Percentiles rank a stretch among this genome's conserved stretches.
These are phyloP conservation scores for Curvularia hawaiiensis DNA, from an alignment of 2,329 filamentous ascomycete species.

Conservation along the genomic window DNA sequence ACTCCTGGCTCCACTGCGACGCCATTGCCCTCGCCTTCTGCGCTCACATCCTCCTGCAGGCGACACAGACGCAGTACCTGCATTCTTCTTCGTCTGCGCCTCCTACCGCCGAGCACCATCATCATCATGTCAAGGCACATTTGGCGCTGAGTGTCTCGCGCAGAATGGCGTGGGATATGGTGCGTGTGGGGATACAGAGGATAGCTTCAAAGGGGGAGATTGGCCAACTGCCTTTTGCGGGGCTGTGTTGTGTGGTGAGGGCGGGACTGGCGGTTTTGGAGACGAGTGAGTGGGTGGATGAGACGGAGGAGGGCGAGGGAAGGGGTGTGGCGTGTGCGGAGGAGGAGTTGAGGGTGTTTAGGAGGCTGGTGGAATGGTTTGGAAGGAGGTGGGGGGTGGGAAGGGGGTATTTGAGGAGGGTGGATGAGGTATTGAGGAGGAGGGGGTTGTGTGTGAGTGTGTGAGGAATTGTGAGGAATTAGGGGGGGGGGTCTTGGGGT, in stretches of 20 bases:
- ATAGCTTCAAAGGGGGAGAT: conserved; percentile 11
- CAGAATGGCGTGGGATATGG: conserved; percentile 25
- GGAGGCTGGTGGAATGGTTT: neutral
- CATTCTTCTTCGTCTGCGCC: neutral
- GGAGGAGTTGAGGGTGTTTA: neutral
- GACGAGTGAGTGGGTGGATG: conserved; percentile 1
- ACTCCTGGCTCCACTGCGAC: conserved; percentile 22
- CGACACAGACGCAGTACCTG: neutral
- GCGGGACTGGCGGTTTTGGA: conserved; percentile 22
- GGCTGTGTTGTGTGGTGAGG: conserved; percentile 18
- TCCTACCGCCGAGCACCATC: too few relatives aligned
- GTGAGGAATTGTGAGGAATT: neutral
- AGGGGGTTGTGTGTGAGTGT: too few relatives aligned
- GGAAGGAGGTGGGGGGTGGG: neutral
- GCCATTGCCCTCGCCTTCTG: conserved; percentile 22
- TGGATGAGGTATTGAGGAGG: neutral
- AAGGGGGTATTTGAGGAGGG: neutral
- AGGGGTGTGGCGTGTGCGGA: neutral
- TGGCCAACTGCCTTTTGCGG: conserved; percentile 17
- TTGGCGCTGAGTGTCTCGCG: conserved; percentile 18
- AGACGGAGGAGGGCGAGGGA: neutral
- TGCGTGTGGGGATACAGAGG: conserved; percentile 11
- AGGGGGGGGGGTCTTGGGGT: neutral
- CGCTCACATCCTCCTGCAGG: conserved; percentile 16
- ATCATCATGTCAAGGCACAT: conserved; percentile 11